Percentiles rank a stretch among this genome's conserved stretches.
Evolutionary conservation across 805 yeast genomes (phyloP).

Genomic region (Candida chauliodis): DNA sequence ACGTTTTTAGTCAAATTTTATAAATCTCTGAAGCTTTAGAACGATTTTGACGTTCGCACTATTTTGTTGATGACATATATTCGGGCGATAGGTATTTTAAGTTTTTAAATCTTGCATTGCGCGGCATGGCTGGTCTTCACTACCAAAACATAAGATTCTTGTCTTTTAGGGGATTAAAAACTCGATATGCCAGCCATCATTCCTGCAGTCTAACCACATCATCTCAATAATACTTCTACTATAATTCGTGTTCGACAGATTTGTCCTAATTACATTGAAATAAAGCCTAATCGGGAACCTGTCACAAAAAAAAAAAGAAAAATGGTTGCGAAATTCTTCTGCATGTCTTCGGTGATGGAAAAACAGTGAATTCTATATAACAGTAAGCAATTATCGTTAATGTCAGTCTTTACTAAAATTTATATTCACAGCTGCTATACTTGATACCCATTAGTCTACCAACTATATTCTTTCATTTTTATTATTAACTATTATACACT

Average conservation of each 20-base stretch:
- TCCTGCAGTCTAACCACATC: background rate
- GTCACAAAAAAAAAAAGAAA: background rate
- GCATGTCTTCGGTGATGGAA: background rate
- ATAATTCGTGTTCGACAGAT: background rate
- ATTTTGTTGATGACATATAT: no score
- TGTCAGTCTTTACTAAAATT: no score
- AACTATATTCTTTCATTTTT: constrained; percentile 5
- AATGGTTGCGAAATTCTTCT: background rate
- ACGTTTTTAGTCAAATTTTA: no score
- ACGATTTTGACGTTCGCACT: no score
- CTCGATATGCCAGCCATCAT: background rate
- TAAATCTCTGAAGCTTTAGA: no score
- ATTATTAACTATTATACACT: constrained; percentile 12
- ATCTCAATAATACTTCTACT: background rate
- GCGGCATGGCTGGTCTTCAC: background rate
- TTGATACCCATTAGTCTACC: constrained; percentile 4
- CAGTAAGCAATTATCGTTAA: background rate
- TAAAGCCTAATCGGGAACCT: background rate
- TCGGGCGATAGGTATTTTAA: no score
- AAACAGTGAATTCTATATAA: background rate
- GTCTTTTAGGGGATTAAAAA: background rate
- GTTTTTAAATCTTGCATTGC: background rate
- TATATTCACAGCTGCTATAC: background rate
- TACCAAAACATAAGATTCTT: background rate
- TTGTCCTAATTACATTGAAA: background rate